Evolutionary conservation across 345 rosid species (phyloP).

Genomic region (Camelina hispida): DNA sequence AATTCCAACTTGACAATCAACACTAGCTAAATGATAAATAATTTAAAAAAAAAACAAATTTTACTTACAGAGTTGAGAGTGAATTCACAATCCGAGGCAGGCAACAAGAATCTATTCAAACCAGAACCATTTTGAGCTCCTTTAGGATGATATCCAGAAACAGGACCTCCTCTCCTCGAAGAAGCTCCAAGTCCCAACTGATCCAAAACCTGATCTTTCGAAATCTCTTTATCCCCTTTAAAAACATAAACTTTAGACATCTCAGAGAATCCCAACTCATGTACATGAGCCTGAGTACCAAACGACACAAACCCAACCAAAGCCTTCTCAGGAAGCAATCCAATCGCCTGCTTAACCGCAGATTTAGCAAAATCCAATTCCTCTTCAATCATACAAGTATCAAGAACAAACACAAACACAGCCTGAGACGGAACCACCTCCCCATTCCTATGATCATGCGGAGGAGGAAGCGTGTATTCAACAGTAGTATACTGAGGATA

Average conservation of each 20-base stretch:
- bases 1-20: background rate
- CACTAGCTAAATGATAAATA: background rate
- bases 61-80: constrained; percentile 61
- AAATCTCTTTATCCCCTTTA: constrained; percentile 67
- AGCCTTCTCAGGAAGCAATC: constrained; percentile 78
- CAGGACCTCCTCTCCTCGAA: constrained; percentile 50
- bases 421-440: constrained; percentile 18
- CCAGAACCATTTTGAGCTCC: constrained; percentile 58
- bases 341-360: constrained; percentile 76
- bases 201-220: constrained; percentile 78
- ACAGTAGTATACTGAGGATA: constrained; percentile 20
- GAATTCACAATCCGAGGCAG: constrained; percentile 83
- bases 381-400: constrained; percentile 87
- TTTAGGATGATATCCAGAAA: constrained; percentile 56
- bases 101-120: constrained; percentile 71
- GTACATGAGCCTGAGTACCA: constrained; percentile 89
- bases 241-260: constrained; percentile 82
- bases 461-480: constrained; percentile 21
- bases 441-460: background rate
- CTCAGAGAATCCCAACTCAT: constrained; percentile 81
- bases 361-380: constrained; percentile 68
- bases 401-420: constrained; percentile 71
- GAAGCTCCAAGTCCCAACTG: constrained; percentile 69
- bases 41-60: background rate
- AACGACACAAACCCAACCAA: constrained; percentile 83